Evolutionary conservation across 2,329 filamentous ascomycete species (phyloP), one percentile per base, ranked within the genome.

Genomic region (Trichophyton mentagrophytes): DNA sequence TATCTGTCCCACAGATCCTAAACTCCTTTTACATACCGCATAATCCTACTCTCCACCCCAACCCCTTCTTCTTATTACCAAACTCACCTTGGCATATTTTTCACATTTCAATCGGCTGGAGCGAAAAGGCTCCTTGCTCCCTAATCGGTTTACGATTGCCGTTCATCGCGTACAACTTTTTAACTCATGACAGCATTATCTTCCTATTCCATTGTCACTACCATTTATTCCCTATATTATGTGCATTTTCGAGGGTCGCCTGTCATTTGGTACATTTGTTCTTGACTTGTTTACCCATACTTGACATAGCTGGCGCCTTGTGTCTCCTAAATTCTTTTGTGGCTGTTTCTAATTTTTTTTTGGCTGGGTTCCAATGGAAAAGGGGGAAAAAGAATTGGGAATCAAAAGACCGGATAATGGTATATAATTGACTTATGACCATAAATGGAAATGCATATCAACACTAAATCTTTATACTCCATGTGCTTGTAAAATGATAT

Each of bases 371-470:
- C 30, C 13, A 55, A 30, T 30, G 27, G 27, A 6, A 30, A 38
- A 44, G n/a, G 51, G 51, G 25, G 27, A 20, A 38, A 55, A 55
- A 55, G 51, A 55, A 55, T 55, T 36, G 51, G 51, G 51, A 55
- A 55, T 36, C 27, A 55, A 55, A 55, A 55, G 51, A 55, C 4
- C 27, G 51, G 51, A 55, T 27, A 55, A 30, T 36, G 51, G 51
- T 55, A 55, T 55, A 55, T 55, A 55, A 33, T 55, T 36, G 51
- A 38, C 51, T 55, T 36, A 55, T 55, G 51, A 55, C 51, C 51
- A 55, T 55, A 55, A 36, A 55, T 55, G 51, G 38, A 55, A 55
- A 55, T 55, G 30, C 51, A 17, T 55, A 36, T 20, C n/a, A 33
- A 36, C 27, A 36, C 51, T 5, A 55, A n/a, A 27, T 9, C 7